These are phyloP conservation scores for Kurtzmaniella quercitrusa DNA, from an alignment of 1,139 yeast genomes.

Conservation along the genomic window DNA sequence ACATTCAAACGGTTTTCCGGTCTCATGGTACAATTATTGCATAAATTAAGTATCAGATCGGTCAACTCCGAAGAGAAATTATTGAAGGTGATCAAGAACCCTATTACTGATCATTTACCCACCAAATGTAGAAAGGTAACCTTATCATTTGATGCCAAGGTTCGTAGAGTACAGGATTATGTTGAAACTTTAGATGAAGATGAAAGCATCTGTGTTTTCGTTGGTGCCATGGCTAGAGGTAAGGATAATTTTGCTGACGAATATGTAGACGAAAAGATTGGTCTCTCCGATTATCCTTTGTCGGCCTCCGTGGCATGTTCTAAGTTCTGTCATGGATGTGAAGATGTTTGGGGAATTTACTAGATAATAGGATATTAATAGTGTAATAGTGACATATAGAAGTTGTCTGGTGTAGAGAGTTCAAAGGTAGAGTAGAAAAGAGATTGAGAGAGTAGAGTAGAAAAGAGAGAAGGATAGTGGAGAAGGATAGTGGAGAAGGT, in stretches of 20 bases:
- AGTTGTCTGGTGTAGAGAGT: neutral
- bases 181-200: conserved; percentile 75
- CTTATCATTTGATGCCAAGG: conserved; percentile 89
- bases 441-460: neutral
- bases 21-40: conserved; percentile 92
- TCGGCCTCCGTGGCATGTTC: conserved; percentile 98
- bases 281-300: conserved; percentile 90
- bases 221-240: conserved; percentile 99
- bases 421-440: neutral
- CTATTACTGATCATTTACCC: conserved; percentile 94
- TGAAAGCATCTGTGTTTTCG: conserved; percentile 95
- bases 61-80: conserved; percentile 94
- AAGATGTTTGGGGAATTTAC: conserved; percentile 89
- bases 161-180: conserved; percentile 84
- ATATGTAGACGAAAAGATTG: conserved; percentile 92
- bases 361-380: conserved; percentile 11
- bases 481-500: no score
- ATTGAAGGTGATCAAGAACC: conserved; percentile 91
- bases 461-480: neutral
- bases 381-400: neutral
- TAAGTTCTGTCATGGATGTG: conserved; percentile 97
- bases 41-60: conserved; percentile 85
- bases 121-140: conserved; percentile 93
- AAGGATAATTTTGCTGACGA: conserved; percentile 97
- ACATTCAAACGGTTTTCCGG: conserved; percentile 97